phyloP scores from a whole-genome alignment of 257 asterid species.

The Marsdenia floribunda region DNA sequence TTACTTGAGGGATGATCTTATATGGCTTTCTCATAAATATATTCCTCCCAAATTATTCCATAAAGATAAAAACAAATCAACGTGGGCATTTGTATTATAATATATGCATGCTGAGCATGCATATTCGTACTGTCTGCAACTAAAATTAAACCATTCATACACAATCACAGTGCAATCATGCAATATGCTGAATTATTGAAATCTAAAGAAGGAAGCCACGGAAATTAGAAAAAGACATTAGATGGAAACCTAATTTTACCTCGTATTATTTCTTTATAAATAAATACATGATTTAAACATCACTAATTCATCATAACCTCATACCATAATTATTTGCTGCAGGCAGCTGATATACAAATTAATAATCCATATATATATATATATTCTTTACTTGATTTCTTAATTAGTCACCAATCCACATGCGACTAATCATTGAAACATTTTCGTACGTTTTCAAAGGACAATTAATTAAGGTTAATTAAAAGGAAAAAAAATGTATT shows the following conservation, averaged over 20 bases:
- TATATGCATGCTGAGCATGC: too few relatives aligned
- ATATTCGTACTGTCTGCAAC: too few relatives aligned
- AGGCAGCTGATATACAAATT: neutral
- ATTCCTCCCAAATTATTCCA: too few relatives aligned
- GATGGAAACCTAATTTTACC: constrained; percentile 4
- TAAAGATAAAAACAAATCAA: too few relatives aligned
- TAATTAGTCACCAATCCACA: constrained; percentile 6
- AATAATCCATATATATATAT: neutral
- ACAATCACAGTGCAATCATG: too few relatives aligned
- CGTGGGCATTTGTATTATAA: too few relatives aligned
- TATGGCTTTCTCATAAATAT: too few relatives aligned
- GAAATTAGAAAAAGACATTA: neutral
- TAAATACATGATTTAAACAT: neutral
- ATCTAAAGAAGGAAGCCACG: neutral
- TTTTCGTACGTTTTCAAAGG: neutral
- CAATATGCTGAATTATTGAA: neutral
- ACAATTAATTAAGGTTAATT: neutral
- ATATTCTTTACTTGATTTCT: neutral
- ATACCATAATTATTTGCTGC: neutral
- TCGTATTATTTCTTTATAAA: neutral
- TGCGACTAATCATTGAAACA: constrained; percentile 17
- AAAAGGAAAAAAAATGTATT: neutral
- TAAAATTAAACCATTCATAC: too few relatives aligned
- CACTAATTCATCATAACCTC: neutral
- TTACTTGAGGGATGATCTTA: too few relatives aligned